Evolutionary conservation across 805 yeast species (phyloP).

Genomic region (Yarrowia hollandica): DNA sequence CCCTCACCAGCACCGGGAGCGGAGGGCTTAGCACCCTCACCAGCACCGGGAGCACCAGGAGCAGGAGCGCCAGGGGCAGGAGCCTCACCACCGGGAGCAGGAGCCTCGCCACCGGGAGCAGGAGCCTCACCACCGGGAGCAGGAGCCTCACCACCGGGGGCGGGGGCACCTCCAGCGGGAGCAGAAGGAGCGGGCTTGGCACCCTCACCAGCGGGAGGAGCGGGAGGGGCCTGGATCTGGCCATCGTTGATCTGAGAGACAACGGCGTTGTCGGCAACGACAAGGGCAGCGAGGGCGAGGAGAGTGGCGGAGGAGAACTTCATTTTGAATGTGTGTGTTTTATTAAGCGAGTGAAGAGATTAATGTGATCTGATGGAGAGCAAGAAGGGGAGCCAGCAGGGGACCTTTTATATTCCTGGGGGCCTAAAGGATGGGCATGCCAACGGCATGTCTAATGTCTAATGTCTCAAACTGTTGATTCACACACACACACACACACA

Average conservation of each 20-base stretch:
- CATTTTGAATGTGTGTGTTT: slow-evolving; percentile 19
- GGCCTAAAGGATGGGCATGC: neutral
- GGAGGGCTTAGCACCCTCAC: neutral
- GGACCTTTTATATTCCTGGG: slow-evolving; percentile 4
- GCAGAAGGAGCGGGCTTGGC: neutral
- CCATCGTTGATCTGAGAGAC: slow-evolving; percentile 18
- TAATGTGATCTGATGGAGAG: slow-evolving; percentile 2
- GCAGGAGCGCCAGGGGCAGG: neutral
- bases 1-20: slow-evolving; percentile 9
- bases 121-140: slow-evolving; percentile 4
- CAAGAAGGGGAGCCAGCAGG: neutral
- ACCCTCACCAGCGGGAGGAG: slow-evolving; percentile 14
- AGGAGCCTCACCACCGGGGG: neutral
- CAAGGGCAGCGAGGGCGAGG: slow-evolving; percentile 19
- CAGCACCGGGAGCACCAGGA: slow-evolving; percentile 1
- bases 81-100: neutral
- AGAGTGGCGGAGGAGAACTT: slow-evolving; percentile 17
- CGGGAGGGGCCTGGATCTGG: slow-evolving; percentile 26
- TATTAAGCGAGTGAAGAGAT: slow-evolving; percentile 27
- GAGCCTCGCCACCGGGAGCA: neutral
- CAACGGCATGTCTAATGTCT: neutral
- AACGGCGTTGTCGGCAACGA: slow-evolving; percentile 24
- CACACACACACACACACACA: no score
- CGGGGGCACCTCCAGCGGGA: neutral
- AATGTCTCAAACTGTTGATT: slow-evolving; percentile 17